phyloP scores from a whole-genome alignment of 345 rosid genomes.

The Pistacia integerrima region DNA sequence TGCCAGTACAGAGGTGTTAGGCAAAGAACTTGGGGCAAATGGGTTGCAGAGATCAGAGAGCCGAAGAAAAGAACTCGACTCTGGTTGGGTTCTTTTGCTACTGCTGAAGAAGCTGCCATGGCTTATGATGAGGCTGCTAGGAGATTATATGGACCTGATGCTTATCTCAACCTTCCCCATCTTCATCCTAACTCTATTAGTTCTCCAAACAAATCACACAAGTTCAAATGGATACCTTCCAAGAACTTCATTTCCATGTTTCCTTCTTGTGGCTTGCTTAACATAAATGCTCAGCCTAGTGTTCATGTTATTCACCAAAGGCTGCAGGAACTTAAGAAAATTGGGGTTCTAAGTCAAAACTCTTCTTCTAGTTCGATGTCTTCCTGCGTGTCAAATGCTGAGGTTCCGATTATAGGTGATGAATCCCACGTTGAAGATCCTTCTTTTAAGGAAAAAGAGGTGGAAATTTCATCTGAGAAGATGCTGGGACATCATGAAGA shows the following conservation, averaged over 20 bases:
- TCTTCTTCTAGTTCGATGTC: slow-evolving; percentile 43
- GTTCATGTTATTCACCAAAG: slow-evolving; percentile 85
- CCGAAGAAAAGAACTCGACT: slow-evolving; percentile 89
- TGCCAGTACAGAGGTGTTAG: slow-evolving; percentile 88
- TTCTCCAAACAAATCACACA: slow-evolving; percentile 29
- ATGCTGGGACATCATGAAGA: slow-evolving; percentile 30
- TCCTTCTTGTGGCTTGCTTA: slow-evolving; percentile 80
- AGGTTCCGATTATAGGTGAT: slow-evolving; percentile 17
- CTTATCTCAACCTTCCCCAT: slow-evolving; percentile 90
- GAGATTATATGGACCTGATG: slow-evolving; percentile 77
- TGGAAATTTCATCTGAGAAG: slow-evolving; percentile 34
- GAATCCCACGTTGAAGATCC: slow-evolving; percentile 25
- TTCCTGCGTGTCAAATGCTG: slow-evolving; percentile 41
- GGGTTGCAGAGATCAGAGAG: slow-evolving; percentile 97
- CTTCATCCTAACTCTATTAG: slow-evolving; percentile 41
- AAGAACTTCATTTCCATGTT: slow-evolving; percentile 85
- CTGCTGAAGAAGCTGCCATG: slow-evolving; percentile 96
- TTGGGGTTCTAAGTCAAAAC: slow-evolving; percentile 38
- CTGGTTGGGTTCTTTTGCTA: slow-evolving; percentile 88
- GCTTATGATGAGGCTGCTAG: slow-evolving; percentile 89
- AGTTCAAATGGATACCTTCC: slow-evolving; percentile 84
- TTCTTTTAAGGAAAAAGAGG: slow-evolving; percentile 32
- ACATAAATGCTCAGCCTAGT: slow-evolving; percentile 83
- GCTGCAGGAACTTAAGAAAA: slow-evolving; percentile 78
- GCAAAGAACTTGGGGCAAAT: slow-evolving; percentile 97